Evolutionary conservation across 2,329 filamentous ascomycete genomes (phyloP), one percentile per base, ranked within the genome.

Genomic region (Xylogone sp.): DNA sequence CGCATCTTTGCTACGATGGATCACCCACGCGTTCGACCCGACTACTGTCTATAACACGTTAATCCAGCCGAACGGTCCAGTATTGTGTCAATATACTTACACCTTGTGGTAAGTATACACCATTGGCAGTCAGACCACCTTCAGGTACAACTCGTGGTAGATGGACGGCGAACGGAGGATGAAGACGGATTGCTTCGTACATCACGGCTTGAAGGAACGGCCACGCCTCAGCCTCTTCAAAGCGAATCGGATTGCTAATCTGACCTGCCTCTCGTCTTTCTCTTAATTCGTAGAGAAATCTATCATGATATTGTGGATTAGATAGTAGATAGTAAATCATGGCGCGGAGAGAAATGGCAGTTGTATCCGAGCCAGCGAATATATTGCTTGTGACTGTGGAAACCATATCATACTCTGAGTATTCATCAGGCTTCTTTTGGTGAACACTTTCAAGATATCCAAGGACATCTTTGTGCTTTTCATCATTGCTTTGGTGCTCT

Each of bases 171-270:
- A 71, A 71, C 0, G 75, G 72, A 1, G 77, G 70, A 46, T 78
- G 74, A n/a, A 79, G 60, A 2, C 78, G 71, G 56, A 76, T 64
- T 1, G 73, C 68, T 56, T 92, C 88, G 62, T 90, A 87, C 60
- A 91, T 77, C 47, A 82, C 83, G 7, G 87, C 75, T 50, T 75
- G 68, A 2, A 81, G 66, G 52, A 78, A 79, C 0, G 69, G 70
- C 50, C 75, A 59, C 2, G 60, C 52, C 50, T 65, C 62, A 2
- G 58, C 54, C 16, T 66, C 57, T 29, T 58, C 59, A 46, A 65
- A 69, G 0, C 58, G 58, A 21, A 64, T 51, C 3, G 48, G 22
- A 2, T 56, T 46, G 6, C 52, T 53, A 8, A 49, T 21, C 3
- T 54, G 43, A 5, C 49, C 39, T 5, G 48, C 52, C 18, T 34